These are phyloP conservation scores for Pseudocercospora pini-densiflorae DNA, from an alignment of 2,329 filamentous ascomycete species.

Conservation along the genomic window DNA sequence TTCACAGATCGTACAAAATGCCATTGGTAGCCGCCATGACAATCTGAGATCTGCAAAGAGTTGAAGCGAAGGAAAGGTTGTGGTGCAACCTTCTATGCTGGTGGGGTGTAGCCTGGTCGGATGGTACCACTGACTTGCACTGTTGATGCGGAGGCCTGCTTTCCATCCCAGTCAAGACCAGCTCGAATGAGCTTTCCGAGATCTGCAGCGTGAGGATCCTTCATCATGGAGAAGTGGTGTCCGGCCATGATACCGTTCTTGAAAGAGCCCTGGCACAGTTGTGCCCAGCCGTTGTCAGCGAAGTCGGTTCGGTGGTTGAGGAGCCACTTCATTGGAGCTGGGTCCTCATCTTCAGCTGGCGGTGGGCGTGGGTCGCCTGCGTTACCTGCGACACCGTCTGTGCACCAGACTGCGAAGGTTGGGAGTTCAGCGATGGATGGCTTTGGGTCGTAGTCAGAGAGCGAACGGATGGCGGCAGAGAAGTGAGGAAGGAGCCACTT, in stretches of 20 bases:
- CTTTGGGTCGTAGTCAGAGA: slow-evolving; percentile 71
- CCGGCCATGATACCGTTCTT: slow-evolving; percentile 71
- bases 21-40: slow-evolving; percentile 26
- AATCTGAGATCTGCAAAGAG: slow-evolving; percentile 25
- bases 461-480: slow-evolving; percentile 67
- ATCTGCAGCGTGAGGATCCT: slow-evolving; percentile 52
- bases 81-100: slow-evolving; percentile 23
- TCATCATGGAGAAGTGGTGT: slow-evolving; percentile 80
- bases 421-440: slow-evolving; percentile 66
- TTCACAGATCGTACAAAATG: neutral
- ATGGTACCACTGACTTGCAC: slow-evolving; percentile 2
- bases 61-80: slow-evolving; percentile 22
- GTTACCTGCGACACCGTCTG: slow-evolving; percentile 71
- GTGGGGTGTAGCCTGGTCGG: neutral
- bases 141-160: neutral
- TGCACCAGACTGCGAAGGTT: slow-evolving; percentile 71
- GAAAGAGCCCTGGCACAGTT: slow-evolving; percentile 65
- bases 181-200: slow-evolving; percentile 50
- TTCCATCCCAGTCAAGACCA: slow-evolving; percentile 41
- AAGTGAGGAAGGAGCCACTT: slow-evolving; percentile 78
- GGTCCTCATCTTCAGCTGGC: slow-evolving; percentile 62
- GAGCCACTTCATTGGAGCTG: slow-evolving; percentile 65
- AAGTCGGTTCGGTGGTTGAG: slow-evolving; percentile 76
- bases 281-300: slow-evolving; percentile 70
- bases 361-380: slow-evolving; percentile 69